These are phyloP conservation scores for Volvox carteri DNA, from an alignment of 163 green algal species.

Conservation along the genomic window DNA sequence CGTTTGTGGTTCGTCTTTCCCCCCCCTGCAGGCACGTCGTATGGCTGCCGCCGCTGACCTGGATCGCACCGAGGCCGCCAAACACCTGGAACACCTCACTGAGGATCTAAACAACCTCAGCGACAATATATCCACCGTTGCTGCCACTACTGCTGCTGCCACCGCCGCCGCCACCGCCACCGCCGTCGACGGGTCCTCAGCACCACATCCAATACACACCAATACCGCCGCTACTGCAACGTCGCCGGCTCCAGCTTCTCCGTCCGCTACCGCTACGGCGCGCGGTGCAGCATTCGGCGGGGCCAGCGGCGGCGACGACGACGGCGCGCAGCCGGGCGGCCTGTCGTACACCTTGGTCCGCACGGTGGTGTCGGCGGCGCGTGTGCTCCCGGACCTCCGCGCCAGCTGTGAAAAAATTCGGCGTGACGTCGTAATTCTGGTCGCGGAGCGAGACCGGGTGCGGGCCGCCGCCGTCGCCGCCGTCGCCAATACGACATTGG, in stretches of 20 bases:
- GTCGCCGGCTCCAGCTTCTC: background rate
- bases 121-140: background rate
- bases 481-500: background rate
- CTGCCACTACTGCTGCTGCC: background rate
- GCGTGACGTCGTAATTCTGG: background rate
- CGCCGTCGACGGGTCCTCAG: no score
- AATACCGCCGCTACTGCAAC: background rate
- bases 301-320: background rate
- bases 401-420: slow-evolving; percentile 20
- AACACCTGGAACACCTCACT: background rate
- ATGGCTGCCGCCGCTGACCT: background rate
- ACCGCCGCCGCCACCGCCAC: no score
- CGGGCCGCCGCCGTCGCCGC: background rate
- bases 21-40: background rate
- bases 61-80: slow-evolving; percentile 14
- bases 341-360: background rate
- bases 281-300: background rate
- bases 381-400: slow-evolving; percentile 25
- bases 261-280: background rate
- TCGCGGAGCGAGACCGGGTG: slow-evolving; percentile 17
- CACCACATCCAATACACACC: no score
- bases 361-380: background rate
- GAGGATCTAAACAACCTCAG: background rate
- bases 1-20: no score
- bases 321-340: background rate